Percentiles rank a stretch among this genome's conserved stretches.
Conservation (phyloP, 2,329 filamentous ascomycete species). For the Drechslerella stenobrocha region DNA sequence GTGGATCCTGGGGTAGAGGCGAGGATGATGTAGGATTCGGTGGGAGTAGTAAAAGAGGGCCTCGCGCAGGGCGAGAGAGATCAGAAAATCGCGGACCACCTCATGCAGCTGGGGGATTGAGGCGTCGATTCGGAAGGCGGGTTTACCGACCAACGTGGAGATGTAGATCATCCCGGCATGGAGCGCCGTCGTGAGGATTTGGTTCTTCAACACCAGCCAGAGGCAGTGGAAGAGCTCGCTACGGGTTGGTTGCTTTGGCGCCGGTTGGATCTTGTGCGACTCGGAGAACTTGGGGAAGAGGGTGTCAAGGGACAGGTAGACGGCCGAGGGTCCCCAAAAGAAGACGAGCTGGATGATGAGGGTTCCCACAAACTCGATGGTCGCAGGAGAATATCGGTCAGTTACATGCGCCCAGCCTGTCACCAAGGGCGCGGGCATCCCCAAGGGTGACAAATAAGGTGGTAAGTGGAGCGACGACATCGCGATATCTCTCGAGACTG, state of each 20-base stretch:
- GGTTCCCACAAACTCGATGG: conserved; percentile 58
- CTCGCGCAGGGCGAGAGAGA: conserved; percentile 59
- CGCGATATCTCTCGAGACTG: conserved; percentile 8
- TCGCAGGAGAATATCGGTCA: conserved; percentile 52
- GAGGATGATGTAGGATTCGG: conserved; percentile 60
- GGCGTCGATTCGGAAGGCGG: conserved; percentile 56
- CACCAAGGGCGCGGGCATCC: conserved; percentile 9
- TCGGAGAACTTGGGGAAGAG: conserved; percentile 60
- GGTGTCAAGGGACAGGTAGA: conserved; percentile 58
- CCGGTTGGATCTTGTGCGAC: conserved; percentile 63
- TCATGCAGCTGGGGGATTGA: conserved; percentile 56
- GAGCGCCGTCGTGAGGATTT: conserved; percentile 57
- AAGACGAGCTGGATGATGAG: conserved; percentile 57
- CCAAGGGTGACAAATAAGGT: conserved; percentile 15
- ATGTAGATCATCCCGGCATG: conserved; percentile 53
- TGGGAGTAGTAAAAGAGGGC: conserved; percentile 63
- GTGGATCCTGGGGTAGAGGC: conserved; percentile 61
- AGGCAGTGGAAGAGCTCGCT: conserved; percentile 59
- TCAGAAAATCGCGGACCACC: conserved; percentile 57
- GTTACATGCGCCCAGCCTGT: conserved; percentile 21
- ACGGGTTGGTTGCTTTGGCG: conserved; percentile 59
- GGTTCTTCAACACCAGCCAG: conserved; percentile 59
- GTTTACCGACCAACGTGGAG: conserved; percentile 47
- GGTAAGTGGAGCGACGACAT: conserved; percentile 42
- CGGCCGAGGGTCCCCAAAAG: conserved; percentile 59